Conservation (phyloP, 352 stramenopile genomes). For the Globisporangium okanoganense region DNA sequence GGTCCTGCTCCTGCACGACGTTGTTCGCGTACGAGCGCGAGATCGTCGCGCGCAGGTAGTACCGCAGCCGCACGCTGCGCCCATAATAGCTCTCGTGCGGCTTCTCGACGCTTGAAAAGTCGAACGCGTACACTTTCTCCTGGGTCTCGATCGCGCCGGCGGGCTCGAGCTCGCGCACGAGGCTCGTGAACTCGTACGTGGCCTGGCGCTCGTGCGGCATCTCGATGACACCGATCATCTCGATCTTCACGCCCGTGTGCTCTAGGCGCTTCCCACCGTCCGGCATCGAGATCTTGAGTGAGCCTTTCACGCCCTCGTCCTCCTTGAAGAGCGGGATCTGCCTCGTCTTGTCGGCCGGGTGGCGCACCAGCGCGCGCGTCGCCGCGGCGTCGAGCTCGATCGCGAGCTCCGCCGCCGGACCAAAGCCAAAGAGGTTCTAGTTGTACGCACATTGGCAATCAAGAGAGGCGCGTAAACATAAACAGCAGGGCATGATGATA, state of each 20-base stretch:
- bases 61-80: slow-evolving; percentile 94
- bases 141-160: slow-evolving; percentile 53
- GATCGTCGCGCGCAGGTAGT: slow-evolving; percentile 94
- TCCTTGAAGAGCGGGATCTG: slow-evolving; percentile 51
- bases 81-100: slow-evolving; percentile 97
- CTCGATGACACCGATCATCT: slow-evolving; percentile 95
- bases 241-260: slow-evolving; percentile 94
- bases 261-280: slow-evolving; percentile 90
- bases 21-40: slow-evolving; percentile 90
- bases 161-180: slow-evolving; percentile 88
- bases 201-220: slow-evolving; percentile 74
- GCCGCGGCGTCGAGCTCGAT: slow-evolving; percentile 14
- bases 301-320: slow-evolving; percentile 60
- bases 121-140: slow-evolving; percentile 83
- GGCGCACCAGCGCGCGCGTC: slow-evolving; percentile 11
- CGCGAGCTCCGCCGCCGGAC: slow-evolving; percentile 13
- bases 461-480: neutral
- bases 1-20: slow-evolving; percentile 91
- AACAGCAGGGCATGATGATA: neutral
- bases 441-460: neutral
- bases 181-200: slow-evolving; percentile 91
- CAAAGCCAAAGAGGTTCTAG: slow-evolving; percentile 20
- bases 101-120: slow-evolving; percentile 94
- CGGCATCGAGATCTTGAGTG: slow-evolving; percentile 69
- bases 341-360: slow-evolving; percentile 23